phyloP scores from a whole-genome alignment of 495 filamentous ascomycete species.

The Penicillium cosmopolitanum region DNA sequence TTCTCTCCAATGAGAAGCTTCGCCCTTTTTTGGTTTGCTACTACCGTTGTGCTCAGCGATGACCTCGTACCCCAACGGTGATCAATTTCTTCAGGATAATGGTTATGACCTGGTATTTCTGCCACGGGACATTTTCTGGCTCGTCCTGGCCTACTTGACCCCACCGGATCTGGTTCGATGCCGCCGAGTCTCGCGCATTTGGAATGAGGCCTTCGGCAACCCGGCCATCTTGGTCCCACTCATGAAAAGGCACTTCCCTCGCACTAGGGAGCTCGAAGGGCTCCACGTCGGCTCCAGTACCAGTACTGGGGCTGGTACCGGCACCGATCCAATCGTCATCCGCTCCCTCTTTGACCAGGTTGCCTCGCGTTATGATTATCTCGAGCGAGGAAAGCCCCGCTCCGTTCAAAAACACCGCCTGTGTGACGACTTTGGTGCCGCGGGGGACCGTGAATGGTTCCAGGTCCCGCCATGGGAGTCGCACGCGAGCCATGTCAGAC shows the following conservation, averaged over 20 bases:
- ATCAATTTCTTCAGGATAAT: constrained; percentile 4
- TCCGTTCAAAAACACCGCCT: constrained; percentile 50
- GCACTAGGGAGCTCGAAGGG: constrained; percentile 56
- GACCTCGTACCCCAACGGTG: background rate
- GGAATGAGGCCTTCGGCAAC: constrained; percentile 58
- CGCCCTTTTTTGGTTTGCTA: constrained; percentile 4
- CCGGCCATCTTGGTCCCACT: constrained; percentile 47
- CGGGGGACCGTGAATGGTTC: constrained; percentile 45
- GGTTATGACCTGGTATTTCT: constrained; percentile 34
- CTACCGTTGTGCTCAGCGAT: constrained; percentile 12
- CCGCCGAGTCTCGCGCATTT: constrained; percentile 58
- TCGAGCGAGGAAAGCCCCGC: constrained; percentile 52
- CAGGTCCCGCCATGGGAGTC: constrained; percentile 61
- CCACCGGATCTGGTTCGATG: constrained; percentile 56
- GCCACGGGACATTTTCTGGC: constrained; percentile 49
- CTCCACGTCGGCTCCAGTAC: constrained; percentile 12
- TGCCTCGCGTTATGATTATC: constrained; percentile 58
- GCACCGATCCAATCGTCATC: constrained; percentile 30
- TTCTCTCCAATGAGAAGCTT: constrained; percentile 22
- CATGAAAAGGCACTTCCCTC: constrained; percentile 56
- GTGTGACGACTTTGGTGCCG: constrained; percentile 39
- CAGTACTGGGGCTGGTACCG: background rate
- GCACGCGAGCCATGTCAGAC: constrained; percentile 47
- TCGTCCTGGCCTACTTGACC: constrained; percentile 44
- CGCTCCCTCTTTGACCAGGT: constrained; percentile 54